A percentile compares a stretch with the other conserved stretches of the same genome.
Conservation (phyloP, 1,139 yeast genomes). For the Pichia sp. region DNA sequence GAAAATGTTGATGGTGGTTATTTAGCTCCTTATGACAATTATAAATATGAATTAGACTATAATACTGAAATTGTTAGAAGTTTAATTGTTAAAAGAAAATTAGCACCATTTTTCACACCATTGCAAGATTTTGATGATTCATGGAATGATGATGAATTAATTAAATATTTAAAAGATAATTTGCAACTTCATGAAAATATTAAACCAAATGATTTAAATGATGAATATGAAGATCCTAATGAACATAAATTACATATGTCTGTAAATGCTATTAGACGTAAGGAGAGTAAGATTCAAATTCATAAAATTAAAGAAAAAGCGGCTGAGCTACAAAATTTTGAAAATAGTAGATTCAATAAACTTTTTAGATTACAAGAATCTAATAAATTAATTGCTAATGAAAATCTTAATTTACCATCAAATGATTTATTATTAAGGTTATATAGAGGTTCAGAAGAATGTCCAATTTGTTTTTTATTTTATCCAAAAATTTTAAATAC, state of each 20-base stretch:
- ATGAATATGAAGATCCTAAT: constrained; percentile 50
- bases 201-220: constrained; percentile 48
- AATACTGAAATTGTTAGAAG: constrained; percentile 63
- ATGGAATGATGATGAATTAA: constrained; percentile 70
- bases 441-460: constrained; percentile 66
- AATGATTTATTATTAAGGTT: constrained; percentile 40
- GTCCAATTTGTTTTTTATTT: constrained; percentile 90
- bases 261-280: constrained; percentile 42
- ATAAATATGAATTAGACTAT: constrained; percentile 68
- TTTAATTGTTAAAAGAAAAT: constrained; percentile 55
- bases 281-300: constrained; percentile 50
- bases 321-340: constrained; percentile 47
- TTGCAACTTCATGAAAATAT: constrained; percentile 56
- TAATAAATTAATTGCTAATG: constrained; percentile 22
- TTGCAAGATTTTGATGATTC: constrained; percentile 69
- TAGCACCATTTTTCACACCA: constrained; percentile 91
- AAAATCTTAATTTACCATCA: constrained; percentile 32
- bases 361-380: constrained; percentile 37
- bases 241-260: constrained; percentile 54
- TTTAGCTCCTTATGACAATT: constrained; percentile 84
- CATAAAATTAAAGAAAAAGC: constrained; percentile 41
- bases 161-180: constrained; percentile 44
- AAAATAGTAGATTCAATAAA: constrained; percentile 43
- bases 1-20: constrained; percentile 75
- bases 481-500: constrained; percentile 74